phyloP scores from a whole-genome alignment of 202 grass and related monocot genomes.

The Brachypodium distachyon region DNA sequence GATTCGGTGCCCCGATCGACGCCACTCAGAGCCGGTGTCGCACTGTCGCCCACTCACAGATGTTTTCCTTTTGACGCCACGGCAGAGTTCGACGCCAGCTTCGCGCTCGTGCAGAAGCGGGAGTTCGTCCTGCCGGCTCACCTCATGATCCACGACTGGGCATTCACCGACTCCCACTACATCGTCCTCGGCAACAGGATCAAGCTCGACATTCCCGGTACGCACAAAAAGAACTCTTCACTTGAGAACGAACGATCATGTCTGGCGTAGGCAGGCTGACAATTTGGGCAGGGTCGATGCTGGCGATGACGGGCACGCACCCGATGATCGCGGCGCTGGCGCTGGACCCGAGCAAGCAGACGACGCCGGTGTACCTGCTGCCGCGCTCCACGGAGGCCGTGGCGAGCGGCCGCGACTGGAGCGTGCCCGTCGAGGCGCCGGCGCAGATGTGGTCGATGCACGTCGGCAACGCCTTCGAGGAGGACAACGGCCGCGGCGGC shows the following conservation, averaged over 20 bases:
- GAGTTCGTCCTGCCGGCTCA: slow-evolving; percentile 76
- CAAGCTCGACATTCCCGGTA: slow-evolving; percentile 81
- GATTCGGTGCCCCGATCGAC: too few species aligned
- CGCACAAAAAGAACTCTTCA: not conserved
- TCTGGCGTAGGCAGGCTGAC: not conserved
- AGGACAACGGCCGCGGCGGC: slow-evolving; percentile 41
- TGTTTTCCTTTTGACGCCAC: not conserved
- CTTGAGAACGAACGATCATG: not conserved
- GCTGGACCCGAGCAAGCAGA: slow-evolving; percentile 46
- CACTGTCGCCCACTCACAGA: not conserved
- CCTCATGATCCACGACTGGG: slow-evolving; percentile 97
- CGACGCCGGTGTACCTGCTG: slow-evolving; percentile 78
- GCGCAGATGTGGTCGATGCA: slow-evolving; percentile 68
- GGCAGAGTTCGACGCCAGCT: slow-evolving; percentile 68
- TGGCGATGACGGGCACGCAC: slow-evolving; percentile 66
- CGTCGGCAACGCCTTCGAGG: slow-evolving; percentile 82
- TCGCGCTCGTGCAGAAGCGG: slow-evolving; percentile 50
- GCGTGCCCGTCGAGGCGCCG: slow-evolving; percentile 59
- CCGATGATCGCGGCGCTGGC: slow-evolving; percentile 80
- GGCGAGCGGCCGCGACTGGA: slow-evolving; percentile 40
- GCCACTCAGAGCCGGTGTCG: too few species aligned
- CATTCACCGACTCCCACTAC: slow-evolving; percentile 80
- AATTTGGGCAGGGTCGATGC: slow-evolving; percentile 42
- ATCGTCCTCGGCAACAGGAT: slow-evolving; percentile 77
- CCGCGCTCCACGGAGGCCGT: slow-evolving; percentile 41